Conservation (phyloP, 768 basidiomycete species). For the Lactifluus echinatus region DNA sequence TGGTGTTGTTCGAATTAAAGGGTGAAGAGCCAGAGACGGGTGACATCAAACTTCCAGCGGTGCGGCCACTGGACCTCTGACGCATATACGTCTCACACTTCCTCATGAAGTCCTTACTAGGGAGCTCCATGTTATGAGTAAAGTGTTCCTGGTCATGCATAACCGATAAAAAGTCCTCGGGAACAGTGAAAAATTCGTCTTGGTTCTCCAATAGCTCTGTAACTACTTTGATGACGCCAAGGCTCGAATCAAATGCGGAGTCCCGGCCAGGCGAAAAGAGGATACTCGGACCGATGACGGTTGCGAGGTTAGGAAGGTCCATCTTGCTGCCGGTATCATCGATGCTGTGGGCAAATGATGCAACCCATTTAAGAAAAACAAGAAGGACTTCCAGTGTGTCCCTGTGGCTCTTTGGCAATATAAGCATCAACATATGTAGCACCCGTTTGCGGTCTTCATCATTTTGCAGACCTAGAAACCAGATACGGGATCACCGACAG, state of each 20-base stretch:
- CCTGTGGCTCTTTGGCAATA: constrained; percentile 88
- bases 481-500: constrained; percentile 14
- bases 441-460: constrained; percentile 74
- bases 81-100: constrained; percentile 89
- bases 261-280: constrained; percentile 83
- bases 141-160: constrained; percentile 92
- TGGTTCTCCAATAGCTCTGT: constrained; percentile 85
- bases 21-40: constrained; percentile 31
- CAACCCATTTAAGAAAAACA: constrained; percentile 99
- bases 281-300: constrained; percentile 97
- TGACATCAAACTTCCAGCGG: constrained; percentile 30
- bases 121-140: constrained; percentile 75
- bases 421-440: constrained; percentile 75
- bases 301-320: constrained; percentile 93
- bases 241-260: constrained; percentile 87
- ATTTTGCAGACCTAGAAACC: constrained; percentile 57
- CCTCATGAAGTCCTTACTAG: constrained; percentile 92
- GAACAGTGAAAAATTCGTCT: constrained; percentile 94
- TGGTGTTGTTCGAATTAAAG: constrained; percentile 31
- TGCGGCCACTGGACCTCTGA: constrained; percentile 53
- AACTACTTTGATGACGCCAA: constrained; percentile 77
- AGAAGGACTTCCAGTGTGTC: constrained; percentile 98
- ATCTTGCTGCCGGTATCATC: constrained; percentile 97
- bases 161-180: constrained; percentile 78
- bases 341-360: constrained; percentile 96